Percentiles rank a stretch among this genome's conserved stretches.
These are phyloP conservation scores for Trypanosoma melophagium DNA, from an alignment of 208 protist genomes.

Conservation along the genomic window DNA sequence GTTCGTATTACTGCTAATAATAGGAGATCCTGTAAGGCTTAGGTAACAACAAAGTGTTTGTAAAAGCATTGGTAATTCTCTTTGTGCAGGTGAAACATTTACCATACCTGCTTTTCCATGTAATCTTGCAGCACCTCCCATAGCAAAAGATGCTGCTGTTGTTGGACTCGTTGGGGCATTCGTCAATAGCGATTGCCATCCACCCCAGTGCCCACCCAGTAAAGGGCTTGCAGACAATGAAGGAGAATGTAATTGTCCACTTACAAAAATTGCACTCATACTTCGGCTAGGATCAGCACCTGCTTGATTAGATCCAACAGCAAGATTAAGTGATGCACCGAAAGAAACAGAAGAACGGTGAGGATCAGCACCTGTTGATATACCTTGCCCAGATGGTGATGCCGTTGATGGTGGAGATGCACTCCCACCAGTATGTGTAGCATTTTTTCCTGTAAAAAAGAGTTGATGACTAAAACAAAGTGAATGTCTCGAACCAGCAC, in stretches of 20 bases:
- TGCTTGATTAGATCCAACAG: not conserved
- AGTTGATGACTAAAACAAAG: conserved; percentile 18
- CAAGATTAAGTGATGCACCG: conserved; percentile 3
- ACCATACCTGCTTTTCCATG: not conserved
- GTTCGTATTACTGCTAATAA: conserved; percentile 60
- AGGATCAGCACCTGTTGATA: not conserved
- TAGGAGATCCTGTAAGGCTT: conserved; percentile 55
- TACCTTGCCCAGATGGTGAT: not conserved
- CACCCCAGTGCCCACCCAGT: conserved; percentile 2
- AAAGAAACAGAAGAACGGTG: conserved; percentile 18
- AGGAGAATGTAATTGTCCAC: conserved; percentile 4
- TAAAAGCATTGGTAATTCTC: conserved; percentile 52
- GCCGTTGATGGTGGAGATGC: not conserved
- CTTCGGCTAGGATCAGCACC: not conserved
- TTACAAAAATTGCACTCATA: conserved; percentile 7
- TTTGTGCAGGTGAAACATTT: conserved; percentile 29
- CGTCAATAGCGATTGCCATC: conserved; percentile 3
- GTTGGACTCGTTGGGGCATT: conserved; percentile 4
- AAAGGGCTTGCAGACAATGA: conserved; percentile 17
- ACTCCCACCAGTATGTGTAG: not conserved
- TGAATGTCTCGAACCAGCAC: conserved; percentile 6
- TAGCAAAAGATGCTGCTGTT: conserved; percentile 9
- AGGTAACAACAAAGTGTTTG: conserved; percentile 57
- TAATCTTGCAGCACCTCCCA: conserved; percentile 23
- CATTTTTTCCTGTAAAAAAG: conserved; percentile 14